A percentile compares a stretch with the other conserved stretches of the same genome.
phyloP scores from a whole-genome alignment of 1,139 yeast species.

The Meyerozyma smithsonii region DNA sequence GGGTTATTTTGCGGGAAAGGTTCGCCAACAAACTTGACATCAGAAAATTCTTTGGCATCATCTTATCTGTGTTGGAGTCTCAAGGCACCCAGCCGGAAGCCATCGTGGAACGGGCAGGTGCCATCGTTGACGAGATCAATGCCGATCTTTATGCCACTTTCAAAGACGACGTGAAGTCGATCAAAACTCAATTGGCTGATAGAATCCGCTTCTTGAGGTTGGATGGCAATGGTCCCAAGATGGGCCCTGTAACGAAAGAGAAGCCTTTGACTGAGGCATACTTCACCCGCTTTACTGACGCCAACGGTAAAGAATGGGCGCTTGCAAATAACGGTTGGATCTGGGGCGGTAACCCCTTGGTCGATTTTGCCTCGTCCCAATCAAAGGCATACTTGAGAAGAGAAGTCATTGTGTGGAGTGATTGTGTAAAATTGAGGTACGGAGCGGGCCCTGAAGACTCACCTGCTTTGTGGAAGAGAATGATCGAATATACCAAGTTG shows the following conservation, averaged over 20 bases:
- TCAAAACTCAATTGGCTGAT: conserved; percentile 64
- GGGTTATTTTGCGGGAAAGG: conserved; percentile 30
- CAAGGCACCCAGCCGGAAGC: conserved; percentile 21
- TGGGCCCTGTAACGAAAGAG: conserved; percentile 55
- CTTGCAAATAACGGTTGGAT: conserved; percentile 98
- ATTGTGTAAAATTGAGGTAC: conserved; percentile 88
- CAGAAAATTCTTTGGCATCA: conserved; percentile 43
- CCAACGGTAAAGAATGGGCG: conserved; percentile 57
- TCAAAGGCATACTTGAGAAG: conserved; percentile 83
- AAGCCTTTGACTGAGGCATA: conserved; percentile 79
- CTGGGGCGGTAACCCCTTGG: conserved; percentile 93
- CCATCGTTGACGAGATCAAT: conserved; percentile 73
- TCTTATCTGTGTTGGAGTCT: conserved; percentile 26
- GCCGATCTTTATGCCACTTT: conserved; percentile 66
- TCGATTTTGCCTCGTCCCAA: conserved; percentile 81
- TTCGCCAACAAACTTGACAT: conserved; percentile 53
- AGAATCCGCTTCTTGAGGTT: conserved; percentile 73
- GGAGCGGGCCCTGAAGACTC: conserved; percentile 76
- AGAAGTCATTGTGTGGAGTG: conserved; percentile 97
- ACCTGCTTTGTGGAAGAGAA: conserved; percentile 84
- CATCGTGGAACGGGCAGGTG: conserved; percentile 40
- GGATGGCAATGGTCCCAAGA: conserved; percentile 73
- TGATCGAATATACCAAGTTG: conserved; percentile 69
- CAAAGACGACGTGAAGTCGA: conserved; percentile 65
- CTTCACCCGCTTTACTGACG: conserved; percentile 63